These are phyloP conservation scores for Phtheirospermum japonicum DNA, from an alignment of 257 asterid genomes.

Conservation along the genomic window DNA sequence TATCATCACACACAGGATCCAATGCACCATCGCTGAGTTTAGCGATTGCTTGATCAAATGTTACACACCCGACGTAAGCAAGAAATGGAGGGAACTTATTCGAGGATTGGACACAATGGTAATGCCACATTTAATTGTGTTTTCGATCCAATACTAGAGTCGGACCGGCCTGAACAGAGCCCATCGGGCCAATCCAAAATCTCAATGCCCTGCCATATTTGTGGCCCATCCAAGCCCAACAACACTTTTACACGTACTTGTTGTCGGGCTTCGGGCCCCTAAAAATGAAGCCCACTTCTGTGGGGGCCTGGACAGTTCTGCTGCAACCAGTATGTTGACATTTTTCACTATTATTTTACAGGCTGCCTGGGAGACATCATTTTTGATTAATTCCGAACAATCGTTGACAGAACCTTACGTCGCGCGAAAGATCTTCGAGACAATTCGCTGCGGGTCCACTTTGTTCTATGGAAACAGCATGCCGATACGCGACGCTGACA, in stretches of 20 bases:
- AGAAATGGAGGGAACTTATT: slow-evolving; percentile 50
- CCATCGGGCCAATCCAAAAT: no score
- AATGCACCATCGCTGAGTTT: slow-evolving; percentile 54
- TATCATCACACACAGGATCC: slow-evolving; percentile 78
- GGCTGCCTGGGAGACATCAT: slow-evolving; percentile 84
- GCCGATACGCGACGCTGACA: slow-evolving; percentile 96
- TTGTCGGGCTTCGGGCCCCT: no score
- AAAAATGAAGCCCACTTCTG: no score
- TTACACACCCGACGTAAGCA: slow-evolving; percentile 39
- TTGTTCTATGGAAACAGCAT: slow-evolving; percentile 95
- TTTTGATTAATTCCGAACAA: slow-evolving; percentile 59
- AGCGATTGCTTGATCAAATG: slow-evolving; percentile 49
- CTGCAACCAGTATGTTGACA: slow-evolving; percentile 22
- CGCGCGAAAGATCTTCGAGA: slow-evolving; percentile 66
- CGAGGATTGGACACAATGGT: slow-evolving; percentile 73
- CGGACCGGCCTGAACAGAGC: no score
- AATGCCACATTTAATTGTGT: background rate
- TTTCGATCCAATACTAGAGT: no score
- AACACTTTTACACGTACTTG: no score
- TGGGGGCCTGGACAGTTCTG: no score
- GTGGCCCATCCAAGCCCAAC: no score
- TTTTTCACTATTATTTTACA: slow-evolving; percentile 32
- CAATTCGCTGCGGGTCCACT: slow-evolving; percentile 70
- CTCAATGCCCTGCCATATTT: no score
- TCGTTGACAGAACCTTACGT: slow-evolving; percentile 91